These are phyloP conservation scores for Isabelozyma rhagii DNA, from an alignment of 805 yeast genomes.

Conservation along the genomic window DNA sequence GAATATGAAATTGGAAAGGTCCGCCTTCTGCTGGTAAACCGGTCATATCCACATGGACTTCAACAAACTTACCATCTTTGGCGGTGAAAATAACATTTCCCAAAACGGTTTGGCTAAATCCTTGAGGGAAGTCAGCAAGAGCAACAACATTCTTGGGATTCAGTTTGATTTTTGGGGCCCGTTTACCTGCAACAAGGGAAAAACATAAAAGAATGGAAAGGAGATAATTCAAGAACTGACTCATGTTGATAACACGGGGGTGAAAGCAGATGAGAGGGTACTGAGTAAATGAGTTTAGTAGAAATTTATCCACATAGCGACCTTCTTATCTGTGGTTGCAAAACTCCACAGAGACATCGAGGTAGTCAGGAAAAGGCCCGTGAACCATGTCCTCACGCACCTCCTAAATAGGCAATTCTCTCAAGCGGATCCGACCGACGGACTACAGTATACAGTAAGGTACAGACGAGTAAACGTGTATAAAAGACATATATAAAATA, in stretches of 20 bases:
- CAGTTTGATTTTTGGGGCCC: conserved; percentile 50
- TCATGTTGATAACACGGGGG: not conserved
- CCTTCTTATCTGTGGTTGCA: not conserved
- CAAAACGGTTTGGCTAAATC: conserved; percentile 31
- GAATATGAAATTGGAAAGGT: conserved; percentile 68
- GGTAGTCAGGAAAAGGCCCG: not conserved
- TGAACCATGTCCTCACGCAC: not conserved
- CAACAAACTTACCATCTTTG: conserved; percentile 55
- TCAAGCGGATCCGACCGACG: not conserved
- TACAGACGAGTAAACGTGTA: too few species aligned
- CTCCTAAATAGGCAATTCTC: not conserved
- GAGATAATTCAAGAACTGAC: not conserved
- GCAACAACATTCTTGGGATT: conserved; percentile 53
- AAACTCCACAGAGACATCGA: not conserved
- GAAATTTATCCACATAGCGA: not conserved
- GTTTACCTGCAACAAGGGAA: conserved; percentile 22
- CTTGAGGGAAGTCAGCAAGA: conserved; percentile 52
- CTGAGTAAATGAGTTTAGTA: not conserved
- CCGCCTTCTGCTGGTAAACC: conserved; percentile 68
- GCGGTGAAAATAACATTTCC: conserved; percentile 58
- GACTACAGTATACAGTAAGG: not conserved
- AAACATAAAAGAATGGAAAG: not conserved
- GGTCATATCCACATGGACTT: conserved; percentile 67
- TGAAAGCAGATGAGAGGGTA: not conserved
- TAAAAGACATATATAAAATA: not conserved